phyloP scores from a whole-genome alignment of 306 rosid species.

The Mimosa pudica region DNA sequence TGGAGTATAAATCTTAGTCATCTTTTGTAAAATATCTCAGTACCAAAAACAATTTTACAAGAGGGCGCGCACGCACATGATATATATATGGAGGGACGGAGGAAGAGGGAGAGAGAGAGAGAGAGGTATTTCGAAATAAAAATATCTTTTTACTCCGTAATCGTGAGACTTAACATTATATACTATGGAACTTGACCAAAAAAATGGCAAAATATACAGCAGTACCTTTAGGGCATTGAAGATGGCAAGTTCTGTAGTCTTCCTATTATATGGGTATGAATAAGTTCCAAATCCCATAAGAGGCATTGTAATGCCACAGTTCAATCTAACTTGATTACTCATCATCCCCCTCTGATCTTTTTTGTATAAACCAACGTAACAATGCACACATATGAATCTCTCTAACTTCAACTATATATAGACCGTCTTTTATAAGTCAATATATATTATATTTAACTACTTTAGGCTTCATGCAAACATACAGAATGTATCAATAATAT shows the following conservation, averaged over 20 bases:
- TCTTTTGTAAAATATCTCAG: neutral
- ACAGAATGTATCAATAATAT: neutral
- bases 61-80: no score
- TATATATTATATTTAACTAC: neutral
- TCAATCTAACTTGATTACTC: slow-evolving; percentile 63
- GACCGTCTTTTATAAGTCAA: slow-evolving; percentile 41
- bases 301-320: slow-evolving; percentile 79
- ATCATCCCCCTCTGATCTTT: slow-evolving; percentile 43
- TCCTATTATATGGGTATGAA: slow-evolving; percentile 62
- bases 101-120: no score
- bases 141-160: no score
- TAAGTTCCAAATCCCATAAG: slow-evolving; percentile 84
- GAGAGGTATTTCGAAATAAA: no score
- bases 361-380: neutral
- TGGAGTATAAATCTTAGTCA: neutral
- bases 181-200: neutral
- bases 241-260: slow-evolving; percentile 62
- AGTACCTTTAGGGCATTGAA: slow-evolving; percentile 82
- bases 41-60: no score
- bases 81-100: no score
- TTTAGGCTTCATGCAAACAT: neutral
- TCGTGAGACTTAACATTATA: no score
- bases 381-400: slow-evolving; percentile 37
- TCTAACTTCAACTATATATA: slow-evolving; percentile 46
- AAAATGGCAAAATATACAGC: neutral